Evolutionary conservation across 2,329 filamentous ascomycete species (phyloP), one percentile per base, ranked within the genome.

Genomic region (Diplocarpon rosae): DNA sequence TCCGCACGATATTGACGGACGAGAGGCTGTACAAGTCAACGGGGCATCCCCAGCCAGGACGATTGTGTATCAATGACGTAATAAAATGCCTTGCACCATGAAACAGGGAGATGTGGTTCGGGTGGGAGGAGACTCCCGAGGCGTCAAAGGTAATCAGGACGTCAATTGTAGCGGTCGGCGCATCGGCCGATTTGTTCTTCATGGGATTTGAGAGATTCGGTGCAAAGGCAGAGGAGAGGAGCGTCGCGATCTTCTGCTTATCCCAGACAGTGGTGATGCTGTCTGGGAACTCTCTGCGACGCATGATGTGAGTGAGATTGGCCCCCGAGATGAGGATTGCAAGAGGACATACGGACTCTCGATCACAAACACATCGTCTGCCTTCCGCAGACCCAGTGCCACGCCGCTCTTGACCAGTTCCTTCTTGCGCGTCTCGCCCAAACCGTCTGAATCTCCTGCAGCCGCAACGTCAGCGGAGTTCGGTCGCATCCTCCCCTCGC

Each of bases 31-130:
- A 98, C 29, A 98, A 67, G 52, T 85, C 81, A 24, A 95, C 78
- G 2, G 88, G 87, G 55, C 75, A 78, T 1, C 76, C 67, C 71
- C 76, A 84, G 1, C 78, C 83, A 4, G 74, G 63, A 53, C 76
- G 72, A 44, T 74, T 73, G 39, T 73, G 72, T 63, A 82, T 76
- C 40, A 95, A 71, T 7, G 70, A 64, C 41, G 72, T 67, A 43
- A 93, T 63, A 62, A 95, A 96, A 39, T 75, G 65, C 37, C 76
- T 74, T 6, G 87, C 85, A 46, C 90, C 92, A 62, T 85, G 74
- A 67, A 88, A 88, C 8, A 96, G 76, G 5, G 88, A 88, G 51
- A 85, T 83, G 68, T 98, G 92, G 69, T 98, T 98, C 16, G 88
- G 87, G 65, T 98, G 92, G 35, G 77, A 76, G 47, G 87, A 95